A percentile compares a stretch with the other conserved stretches of the same genome.
Conservation (phyloP, 768 basidiomycete genomes). For the Rhodotorula taiwanensis region DNA sequence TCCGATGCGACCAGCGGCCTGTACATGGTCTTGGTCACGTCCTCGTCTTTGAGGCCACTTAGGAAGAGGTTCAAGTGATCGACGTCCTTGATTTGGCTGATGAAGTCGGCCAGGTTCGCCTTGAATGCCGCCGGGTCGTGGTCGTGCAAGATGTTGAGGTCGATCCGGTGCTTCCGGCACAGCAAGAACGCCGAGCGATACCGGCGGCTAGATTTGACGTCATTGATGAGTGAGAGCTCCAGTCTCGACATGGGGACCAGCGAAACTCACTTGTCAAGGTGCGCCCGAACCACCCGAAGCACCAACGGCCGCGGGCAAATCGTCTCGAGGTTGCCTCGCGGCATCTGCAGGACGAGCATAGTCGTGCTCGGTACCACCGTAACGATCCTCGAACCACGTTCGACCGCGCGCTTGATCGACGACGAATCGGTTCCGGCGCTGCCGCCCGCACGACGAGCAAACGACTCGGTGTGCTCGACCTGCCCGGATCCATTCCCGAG, state of each 20-base stretch:
- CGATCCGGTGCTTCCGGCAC: constrained; percentile 88
- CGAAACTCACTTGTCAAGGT: constrained; percentile 62
- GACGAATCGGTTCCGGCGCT: constrained; percentile 40
- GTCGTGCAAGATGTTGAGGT: constrained; percentile 80
- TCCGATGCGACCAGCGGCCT: not conserved
- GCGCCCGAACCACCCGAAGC: constrained; percentile 69
- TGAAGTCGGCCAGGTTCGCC: constrained; percentile 57
- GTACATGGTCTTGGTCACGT: constrained; percentile 44
- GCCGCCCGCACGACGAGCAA: constrained; percentile 25
- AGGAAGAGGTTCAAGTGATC: constrained; percentile 91
- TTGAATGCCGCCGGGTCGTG: constrained; percentile 66
- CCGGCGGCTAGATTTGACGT: constrained; percentile 52
- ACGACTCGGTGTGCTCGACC: constrained; percentile 30
- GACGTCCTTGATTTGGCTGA: constrained; percentile 78
- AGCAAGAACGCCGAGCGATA: constrained; percentile 84
- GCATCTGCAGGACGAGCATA: constrained; percentile 93
- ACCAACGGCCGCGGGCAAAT: constrained; percentile 88
- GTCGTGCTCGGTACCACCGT: constrained; percentile 78
- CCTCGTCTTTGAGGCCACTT: constrained; percentile 62
- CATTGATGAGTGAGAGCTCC: not conserved
- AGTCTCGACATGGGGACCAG: not conserved
- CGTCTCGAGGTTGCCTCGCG: constrained; percentile 91
- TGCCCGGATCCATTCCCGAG: constrained; percentile 36
- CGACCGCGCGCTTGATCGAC: constrained; percentile 68
- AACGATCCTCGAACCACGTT: constrained; percentile 83